Conservation (phyloP, 2,329 filamentous ascomycete species). For the Pseudocercospora fuligena region DNA sequence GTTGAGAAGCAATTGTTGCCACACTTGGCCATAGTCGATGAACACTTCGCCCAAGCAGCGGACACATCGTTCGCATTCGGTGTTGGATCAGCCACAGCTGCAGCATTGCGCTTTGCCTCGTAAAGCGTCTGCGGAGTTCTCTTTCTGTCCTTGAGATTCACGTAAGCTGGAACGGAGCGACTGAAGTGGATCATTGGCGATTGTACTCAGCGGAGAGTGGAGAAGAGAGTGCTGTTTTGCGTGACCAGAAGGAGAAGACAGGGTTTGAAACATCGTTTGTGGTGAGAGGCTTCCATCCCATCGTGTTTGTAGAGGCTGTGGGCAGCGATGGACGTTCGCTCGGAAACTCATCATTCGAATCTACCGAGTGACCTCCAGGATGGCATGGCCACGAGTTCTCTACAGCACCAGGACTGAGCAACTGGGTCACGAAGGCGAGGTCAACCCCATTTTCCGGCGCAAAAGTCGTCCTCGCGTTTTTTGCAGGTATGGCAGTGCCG, state of each 20-base stretch:
- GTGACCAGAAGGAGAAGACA: not conserved
- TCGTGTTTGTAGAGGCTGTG: not conserved
- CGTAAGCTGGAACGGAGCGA: conserved; percentile 57
- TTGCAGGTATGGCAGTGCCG: not conserved
- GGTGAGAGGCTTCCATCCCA: not conserved
- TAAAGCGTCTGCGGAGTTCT: not conserved
- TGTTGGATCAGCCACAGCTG: not conserved
- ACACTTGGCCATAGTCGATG: not conserved
- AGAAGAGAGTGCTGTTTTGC: not conserved
- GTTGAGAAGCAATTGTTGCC: not conserved
- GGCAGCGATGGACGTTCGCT: not conserved
- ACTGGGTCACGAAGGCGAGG: not conserved
- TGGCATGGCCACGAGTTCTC: not conserved
- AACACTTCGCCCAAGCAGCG: not conserved
- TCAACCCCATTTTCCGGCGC: not conserved
- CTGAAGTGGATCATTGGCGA: conserved; percentile 46
- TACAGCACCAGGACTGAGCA: not conserved
- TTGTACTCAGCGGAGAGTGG: not conserved
- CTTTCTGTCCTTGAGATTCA: conserved; percentile 41
- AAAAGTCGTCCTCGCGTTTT: not conserved
- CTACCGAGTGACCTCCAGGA: not conserved
- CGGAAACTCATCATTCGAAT: not conserved
- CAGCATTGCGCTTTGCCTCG: not conserved
- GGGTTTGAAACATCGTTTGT: not conserved
- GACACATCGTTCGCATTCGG: not conserved